phyloP scores from a whole-genome alignment of 2,329 filamentous ascomycete species.

The Claviceps sp. region DNA sequence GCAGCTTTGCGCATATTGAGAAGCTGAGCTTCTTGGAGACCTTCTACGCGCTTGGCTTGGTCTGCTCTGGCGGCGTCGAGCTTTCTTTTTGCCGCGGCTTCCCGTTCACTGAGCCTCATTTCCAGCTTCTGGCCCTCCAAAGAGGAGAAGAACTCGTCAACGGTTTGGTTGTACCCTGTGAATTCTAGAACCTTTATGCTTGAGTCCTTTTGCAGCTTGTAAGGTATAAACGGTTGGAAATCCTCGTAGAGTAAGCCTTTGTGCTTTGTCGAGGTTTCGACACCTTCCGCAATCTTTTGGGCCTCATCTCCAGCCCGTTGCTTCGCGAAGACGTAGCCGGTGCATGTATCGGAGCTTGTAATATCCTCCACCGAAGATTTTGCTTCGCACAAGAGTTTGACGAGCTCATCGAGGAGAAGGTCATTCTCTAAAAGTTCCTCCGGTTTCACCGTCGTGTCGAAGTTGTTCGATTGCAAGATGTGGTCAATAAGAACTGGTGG shows the following conservation, averaged over 20 bases:
- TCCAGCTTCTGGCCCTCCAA: constrained; percentile 83
- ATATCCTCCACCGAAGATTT: constrained; percentile 52
- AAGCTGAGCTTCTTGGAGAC: constrained; percentile 66
- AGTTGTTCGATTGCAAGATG: constrained; percentile 54
- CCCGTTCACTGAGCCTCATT: constrained; percentile 67
- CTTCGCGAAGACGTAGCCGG: constrained; percentile 81
- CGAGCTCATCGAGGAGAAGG: constrained; percentile 48
- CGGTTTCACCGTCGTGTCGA: constrained; percentile 55
- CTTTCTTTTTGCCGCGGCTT: constrained; percentile 69
- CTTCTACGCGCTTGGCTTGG: constrained; percentile 73
- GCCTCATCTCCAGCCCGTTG: constrained; percentile 21
- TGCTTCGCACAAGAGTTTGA: constrained; percentile 57
- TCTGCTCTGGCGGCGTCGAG: constrained; percentile 74
- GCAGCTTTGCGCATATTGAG: constrained; percentile 78
- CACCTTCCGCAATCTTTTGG: constrained; percentile 7
- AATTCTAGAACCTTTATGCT: constrained; percentile 59
- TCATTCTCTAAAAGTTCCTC: constrained; percentile 58
- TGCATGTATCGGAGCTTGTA: constrained; percentile 49
- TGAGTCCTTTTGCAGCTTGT: constrained; percentile 59
- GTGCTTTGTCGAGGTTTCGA: constrained; percentile 24
- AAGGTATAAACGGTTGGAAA: constrained; percentile 83
- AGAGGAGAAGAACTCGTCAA: constrained; percentile 95
- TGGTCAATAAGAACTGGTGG: constrained; percentile 84
- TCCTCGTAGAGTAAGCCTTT: constrained; percentile 69
- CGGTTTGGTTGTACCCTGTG: constrained; percentile 78